A percentile compares a stretch with the other conserved stretches of the same genome.
Conservation (phyloP, 805 yeast genomes). For the Wickerhamiella kurtzmanii region DNA sequence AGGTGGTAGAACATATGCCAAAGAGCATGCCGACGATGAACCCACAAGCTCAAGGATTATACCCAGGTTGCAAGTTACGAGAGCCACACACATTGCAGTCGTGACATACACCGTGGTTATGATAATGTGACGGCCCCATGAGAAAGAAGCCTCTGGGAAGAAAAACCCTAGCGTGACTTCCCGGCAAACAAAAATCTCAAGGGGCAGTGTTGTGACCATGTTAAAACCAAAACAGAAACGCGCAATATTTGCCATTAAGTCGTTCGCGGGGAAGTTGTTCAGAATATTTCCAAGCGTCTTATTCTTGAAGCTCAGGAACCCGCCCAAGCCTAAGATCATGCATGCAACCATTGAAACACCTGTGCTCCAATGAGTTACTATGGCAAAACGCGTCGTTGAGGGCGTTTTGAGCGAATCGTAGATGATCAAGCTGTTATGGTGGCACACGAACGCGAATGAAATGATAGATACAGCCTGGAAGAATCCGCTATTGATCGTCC, state of each 20-base stretch:
- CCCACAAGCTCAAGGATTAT: slow-evolving; percentile 83
- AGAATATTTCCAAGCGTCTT: slow-evolving; percentile 75
- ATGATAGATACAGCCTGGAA: slow-evolving; percentile 91
- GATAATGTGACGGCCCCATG: slow-evolving; percentile 36
- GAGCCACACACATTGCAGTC: slow-evolving; percentile 58
- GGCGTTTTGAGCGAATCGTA: slow-evolving; percentile 72
- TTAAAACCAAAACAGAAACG: slow-evolving; percentile 83
- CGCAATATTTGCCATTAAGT: slow-evolving; percentile 67
- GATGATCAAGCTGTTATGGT: slow-evolving; percentile 83
- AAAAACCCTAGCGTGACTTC: slow-evolving; percentile 65
- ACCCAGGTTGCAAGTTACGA: slow-evolving; percentile 78
- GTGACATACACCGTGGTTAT: slow-evolving; percentile 56
- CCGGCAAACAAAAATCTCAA: slow-evolving; percentile 80
- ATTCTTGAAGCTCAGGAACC: slow-evolving; percentile 61
- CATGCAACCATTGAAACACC: slow-evolving; percentile 69
- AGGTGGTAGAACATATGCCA: slow-evolving; percentile 90
- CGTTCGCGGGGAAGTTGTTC: slow-evolving; percentile 72
- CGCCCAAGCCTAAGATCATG: slow-evolving; percentile 62
- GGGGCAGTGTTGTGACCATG: slow-evolving; percentile 83
- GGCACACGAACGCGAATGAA: slow-evolving; percentile 91
- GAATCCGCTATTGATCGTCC: slow-evolving; percentile 45
- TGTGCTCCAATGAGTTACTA: slow-evolving; percentile 73
- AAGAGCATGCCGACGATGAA: slow-evolving; percentile 79
- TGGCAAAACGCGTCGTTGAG: slow-evolving; percentile 58
- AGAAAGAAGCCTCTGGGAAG: slow-evolving; percentile 21